Conservation (phyloP, 176 grass and related monocot species). For the Rhynchospora tenuis region DNA sequence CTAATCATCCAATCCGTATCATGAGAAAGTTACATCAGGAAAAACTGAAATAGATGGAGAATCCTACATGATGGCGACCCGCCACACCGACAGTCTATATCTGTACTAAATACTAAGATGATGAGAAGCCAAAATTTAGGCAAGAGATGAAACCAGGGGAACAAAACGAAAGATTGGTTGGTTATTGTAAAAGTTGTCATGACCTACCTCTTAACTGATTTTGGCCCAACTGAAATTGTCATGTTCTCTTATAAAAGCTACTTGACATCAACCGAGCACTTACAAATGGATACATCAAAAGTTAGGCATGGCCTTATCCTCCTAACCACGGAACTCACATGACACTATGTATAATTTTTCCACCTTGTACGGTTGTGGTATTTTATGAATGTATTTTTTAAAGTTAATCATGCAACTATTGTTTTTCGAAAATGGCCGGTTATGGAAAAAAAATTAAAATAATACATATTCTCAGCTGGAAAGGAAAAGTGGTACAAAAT, state of each 20-base stretch:
- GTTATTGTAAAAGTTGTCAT: constrained; percentile 17
- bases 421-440: too few relatives aligned
- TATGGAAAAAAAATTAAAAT: too few relatives aligned
- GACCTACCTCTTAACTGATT: constrained; percentile 30
- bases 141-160: not conserved
- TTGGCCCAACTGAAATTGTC: constrained; percentile 26
- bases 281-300: not conserved
- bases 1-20: too few relatives aligned
- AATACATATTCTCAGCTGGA: too few relatives aligned
- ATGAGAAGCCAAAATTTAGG: not conserved
- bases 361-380: not conserved
- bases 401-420: not conserved
- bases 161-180: constrained; percentile 10
- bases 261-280: constrained; percentile 28
- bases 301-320: constrained; percentile 1
- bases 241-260: constrained; percentile 30
- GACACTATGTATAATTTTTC: not conserved
- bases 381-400: not conserved
- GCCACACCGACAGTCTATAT: not conserved
- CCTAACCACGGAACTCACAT: not conserved
- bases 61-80: not conserved
- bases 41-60: not conserved
- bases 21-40: too few relatives aligned
- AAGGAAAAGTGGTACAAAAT: too few relatives aligned
- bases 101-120: not conserved